phyloP scores from a whole-genome alignment of 2,329 filamentous ascomycete genomes.

The Hypoxylon sp. region DNA sequence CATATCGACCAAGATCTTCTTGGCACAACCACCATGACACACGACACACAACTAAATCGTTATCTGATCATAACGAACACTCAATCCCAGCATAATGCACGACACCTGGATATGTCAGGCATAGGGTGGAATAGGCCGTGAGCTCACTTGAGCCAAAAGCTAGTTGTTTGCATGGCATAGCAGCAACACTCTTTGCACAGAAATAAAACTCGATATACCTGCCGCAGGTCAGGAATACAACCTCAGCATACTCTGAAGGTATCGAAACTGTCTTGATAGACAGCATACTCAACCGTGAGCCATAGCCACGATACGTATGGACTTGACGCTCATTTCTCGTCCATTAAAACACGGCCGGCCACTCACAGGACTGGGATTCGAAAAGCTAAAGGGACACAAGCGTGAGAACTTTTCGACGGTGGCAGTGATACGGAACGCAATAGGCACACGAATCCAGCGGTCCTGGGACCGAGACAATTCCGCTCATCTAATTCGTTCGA shows the following conservation, averaged over 20 bases:
- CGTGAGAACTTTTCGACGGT: slow-evolving; percentile 2
- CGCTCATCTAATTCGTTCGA: slow-evolving; percentile 17
- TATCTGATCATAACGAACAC: neutral
- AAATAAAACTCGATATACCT: slow-evolving; percentile 1
- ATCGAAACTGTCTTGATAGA: neutral
- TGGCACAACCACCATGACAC: slow-evolving; percentile 16
- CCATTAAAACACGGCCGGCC: neutral
- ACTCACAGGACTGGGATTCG: slow-evolving; percentile 6
- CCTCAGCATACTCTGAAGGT: neutral
- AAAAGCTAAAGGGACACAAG: slow-evolving; percentile 1
- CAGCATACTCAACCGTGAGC: neutral
- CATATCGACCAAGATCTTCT: slow-evolving; percentile 12
- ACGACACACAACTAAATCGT: neutral
- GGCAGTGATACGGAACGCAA: neutral
- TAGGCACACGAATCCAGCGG: slow-evolving; percentile 6
- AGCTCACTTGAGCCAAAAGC: slow-evolving; percentile 15
- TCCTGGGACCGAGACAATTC: slow-evolving; percentile 6
- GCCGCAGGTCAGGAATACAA: neutral
- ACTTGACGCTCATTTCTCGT: slow-evolving; percentile 10
- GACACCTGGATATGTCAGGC: slow-evolving; percentile 29
- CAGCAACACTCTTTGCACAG: neutral
- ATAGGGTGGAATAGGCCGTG: slow-evolving; percentile 5
- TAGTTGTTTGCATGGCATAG: slow-evolving; percentile 14
- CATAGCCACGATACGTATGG: neutral
- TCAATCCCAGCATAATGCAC: slow-evolving; percentile 14